Base-by-base conservation (phyloP, 208 protist species). In the Leishmania lainsoni region DNA sequence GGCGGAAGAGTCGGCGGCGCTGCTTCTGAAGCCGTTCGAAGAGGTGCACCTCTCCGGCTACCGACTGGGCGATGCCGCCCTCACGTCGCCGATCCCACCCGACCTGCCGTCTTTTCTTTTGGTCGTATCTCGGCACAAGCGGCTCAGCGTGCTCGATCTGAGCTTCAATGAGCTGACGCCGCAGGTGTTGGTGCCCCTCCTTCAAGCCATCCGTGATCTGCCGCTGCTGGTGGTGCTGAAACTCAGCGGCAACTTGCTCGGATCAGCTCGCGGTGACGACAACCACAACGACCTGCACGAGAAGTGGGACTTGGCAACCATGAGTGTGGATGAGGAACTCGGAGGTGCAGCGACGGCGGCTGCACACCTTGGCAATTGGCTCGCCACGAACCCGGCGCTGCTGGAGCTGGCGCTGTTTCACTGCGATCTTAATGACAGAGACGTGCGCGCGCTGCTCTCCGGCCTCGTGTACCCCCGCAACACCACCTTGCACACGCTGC, bases 181-280 rank as follows among this genome's bases (percentile, higher is more conserved):
- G 17, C 35, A 32, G 52, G 56, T 84, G 2, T 45, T 92, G 32
- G 29, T 49, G 16, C 85, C 90, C 56, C 88, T 95, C 35, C 49
- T 87, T 42, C 17, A 77, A 1, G 75, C 81, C 0, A 20, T 86
- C 2, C 52, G 72, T 16, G 17, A 20, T 4, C 75, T 83, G 35
- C 85, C 87, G 22, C 54, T 81, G 29, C 84, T 96, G 39, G 69
- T 70, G 16, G 81, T 83, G 32, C 82, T 96, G 68, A 89, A 86
- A 49, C 83, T 96, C 2, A 88, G 86, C 17, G 92, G 92, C 17
- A 96, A 96, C 79, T 10, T 77, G 32, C 79, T 92, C 63, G 92
- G 92, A 45, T 71, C 61, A 45, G 61, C 61, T 17, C 16, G 58
- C 59, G 39, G 56, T 10, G 42, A 35, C 32, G 42, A 51, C 10